Conservation (phyloP, 805 yeast species). For the Ogataea haglerorum region DNA sequence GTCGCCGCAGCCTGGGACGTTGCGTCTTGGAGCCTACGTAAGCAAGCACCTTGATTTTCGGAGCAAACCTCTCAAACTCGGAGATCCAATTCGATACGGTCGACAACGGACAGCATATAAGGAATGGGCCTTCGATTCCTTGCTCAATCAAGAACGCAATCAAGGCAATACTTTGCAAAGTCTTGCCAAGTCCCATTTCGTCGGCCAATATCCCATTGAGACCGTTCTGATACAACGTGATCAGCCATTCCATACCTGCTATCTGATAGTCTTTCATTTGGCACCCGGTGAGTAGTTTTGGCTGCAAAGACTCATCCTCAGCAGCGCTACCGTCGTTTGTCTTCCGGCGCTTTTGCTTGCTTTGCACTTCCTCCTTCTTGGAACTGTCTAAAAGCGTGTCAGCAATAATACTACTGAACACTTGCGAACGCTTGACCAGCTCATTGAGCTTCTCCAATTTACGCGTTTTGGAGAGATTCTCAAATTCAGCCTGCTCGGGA, state of each 20-base stretch:
- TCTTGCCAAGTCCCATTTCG: conserved; percentile 97
- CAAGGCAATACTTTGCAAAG: conserved; percentile 82
- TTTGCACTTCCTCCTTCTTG: conserved; percentile 28
- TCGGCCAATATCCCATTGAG: conserved; percentile 93
- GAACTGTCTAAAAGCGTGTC: conserved; percentile 63
- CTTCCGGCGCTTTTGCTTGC: conserved; percentile 23
- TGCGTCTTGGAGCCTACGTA: conserved; percentile 63
- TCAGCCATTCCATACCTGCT: conserved; percentile 88
- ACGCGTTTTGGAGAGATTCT: conserved; percentile 46
- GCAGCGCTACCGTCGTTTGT: conserved; percentile 15
- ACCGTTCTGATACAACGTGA: conserved; percentile 87
- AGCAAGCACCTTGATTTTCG: conserved; percentile 55
- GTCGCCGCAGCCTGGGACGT: conserved; percentile 44
- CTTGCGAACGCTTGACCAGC: conserved; percentile 81
- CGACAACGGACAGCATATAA: conserved; percentile 77
- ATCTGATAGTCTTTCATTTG: conserved; percentile 77
- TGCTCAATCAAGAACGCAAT: conserved; percentile 73
- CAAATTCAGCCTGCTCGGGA: conserved; percentile 39
- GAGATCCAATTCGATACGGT: conserved; percentile 82
- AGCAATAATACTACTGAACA: conserved; percentile 82
- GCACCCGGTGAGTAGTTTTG: conserved; percentile 53
- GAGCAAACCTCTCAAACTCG: conserved; percentile 74
- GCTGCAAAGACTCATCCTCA: conserved; percentile 39
- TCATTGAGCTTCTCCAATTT: conserved; percentile 67
- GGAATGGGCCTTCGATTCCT: conserved; percentile 73